Percentiles rank a stretch among this genome's conserved stretches.
These are phyloP conservation scores for Solanum piurae DNA, from an alignment of 257 asterid genomes.

Conservation along the genomic window DNA sequence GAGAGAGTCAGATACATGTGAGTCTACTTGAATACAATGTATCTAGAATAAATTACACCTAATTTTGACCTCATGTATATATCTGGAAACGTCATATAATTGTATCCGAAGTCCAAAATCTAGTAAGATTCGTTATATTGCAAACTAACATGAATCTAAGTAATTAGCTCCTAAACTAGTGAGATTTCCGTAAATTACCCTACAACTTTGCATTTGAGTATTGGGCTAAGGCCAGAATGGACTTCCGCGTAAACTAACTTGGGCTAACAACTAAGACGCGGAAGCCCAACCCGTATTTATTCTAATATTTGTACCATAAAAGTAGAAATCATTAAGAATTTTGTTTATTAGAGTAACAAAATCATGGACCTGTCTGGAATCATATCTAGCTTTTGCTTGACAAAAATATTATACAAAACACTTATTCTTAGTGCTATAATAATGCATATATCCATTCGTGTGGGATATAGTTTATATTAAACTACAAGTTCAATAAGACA, in stretches of 20 bases:
- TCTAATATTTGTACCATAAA: not conserved
- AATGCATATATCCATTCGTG: not conserved
- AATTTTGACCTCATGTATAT: not conserved
- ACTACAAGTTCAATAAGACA: not conserved
- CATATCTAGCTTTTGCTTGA: not conserved
- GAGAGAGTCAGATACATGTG: not conserved
- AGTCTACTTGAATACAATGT: not conserved
- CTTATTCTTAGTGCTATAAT: not conserved
- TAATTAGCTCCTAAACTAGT: too few relatives aligned
- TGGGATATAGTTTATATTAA: not conserved
- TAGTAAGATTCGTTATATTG: not conserved
- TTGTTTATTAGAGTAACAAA: not conserved
- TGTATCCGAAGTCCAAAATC: not conserved
- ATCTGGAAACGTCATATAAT: not conserved
- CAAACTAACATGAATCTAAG: not conserved
- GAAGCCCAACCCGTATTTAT: not conserved
- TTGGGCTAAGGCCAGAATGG: not conserved
- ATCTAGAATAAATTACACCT: too few relatives aligned
- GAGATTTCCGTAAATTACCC: too few relatives aligned
- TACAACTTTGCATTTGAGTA: not conserved
- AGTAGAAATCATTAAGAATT: not conserved
- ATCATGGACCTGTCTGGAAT: not conserved
- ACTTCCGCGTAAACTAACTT: not conserved
- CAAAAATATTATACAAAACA: not conserved
- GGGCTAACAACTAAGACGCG: not conserved